Evolutionary conservation across 192 early-diverging fungal species (phyloP).

Genomic region (Dimargaris verticillata): DNA sequence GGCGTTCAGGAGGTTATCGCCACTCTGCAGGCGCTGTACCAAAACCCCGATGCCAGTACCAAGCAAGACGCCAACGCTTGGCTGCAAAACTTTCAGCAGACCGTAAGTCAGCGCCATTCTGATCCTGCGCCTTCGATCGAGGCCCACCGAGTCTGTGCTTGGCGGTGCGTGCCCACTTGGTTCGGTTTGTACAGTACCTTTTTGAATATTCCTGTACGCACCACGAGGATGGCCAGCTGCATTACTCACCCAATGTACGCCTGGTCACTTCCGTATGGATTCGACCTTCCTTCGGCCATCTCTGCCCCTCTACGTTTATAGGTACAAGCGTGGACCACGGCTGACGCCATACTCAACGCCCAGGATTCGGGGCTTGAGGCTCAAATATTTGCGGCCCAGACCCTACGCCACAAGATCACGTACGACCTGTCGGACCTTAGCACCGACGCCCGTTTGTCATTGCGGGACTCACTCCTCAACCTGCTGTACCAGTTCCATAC

Average conservation of each 20-base stretch:
- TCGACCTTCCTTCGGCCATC: neutral
- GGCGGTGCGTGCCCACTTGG: neutral
- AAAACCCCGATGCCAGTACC: constrained; percentile 16
- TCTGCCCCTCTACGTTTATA: constrained; percentile 16
- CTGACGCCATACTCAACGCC: constrained; percentile 50
- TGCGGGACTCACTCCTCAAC: constrained; percentile 66
- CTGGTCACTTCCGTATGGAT: neutral
- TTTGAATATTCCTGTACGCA: neutral
- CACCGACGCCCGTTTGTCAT: constrained; percentile 32
- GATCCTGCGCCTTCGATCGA: neutral
- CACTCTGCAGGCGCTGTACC: constrained; percentile 20
- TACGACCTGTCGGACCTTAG: constrained; percentile 66
- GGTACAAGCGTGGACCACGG: constrained; percentile 70
- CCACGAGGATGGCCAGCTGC: neutral
- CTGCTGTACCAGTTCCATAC: constrained; percentile 36
- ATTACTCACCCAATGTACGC: neutral
- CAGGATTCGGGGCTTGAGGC: constrained; percentile 35
- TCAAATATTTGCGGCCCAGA: constrained; percentile 85
- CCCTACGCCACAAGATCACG: constrained; percentile 77
- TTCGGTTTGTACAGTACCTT: neutral
- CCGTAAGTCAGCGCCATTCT: constrained; percentile 31
- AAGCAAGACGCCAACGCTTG: constrained; percentile 52
- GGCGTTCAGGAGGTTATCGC: neutral
- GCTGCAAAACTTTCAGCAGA: constrained; percentile 78
- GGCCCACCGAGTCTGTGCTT: neutral